These are phyloP conservation scores for Verbena officinalis DNA, from an alignment of 257 asterid genomes.

Conservation along the genomic window DNA sequence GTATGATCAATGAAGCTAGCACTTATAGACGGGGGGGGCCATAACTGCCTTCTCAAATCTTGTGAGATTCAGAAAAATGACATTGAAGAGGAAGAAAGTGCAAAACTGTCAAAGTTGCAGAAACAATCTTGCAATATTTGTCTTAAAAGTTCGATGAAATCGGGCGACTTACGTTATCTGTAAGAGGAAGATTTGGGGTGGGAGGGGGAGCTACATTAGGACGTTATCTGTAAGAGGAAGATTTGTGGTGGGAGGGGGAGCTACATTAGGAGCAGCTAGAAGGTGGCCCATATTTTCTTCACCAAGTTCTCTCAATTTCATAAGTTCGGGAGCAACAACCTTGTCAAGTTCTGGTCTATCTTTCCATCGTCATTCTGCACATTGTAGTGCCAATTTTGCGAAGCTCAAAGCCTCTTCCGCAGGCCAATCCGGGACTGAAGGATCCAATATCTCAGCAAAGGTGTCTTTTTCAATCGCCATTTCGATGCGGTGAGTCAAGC, in stretches of 20 bases:
- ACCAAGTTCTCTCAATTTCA: slow-evolving; percentile 54
- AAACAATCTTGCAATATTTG: too few relatives aligned
- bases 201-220: slow-evolving; percentile 47
- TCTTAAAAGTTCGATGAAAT: too few relatives aligned
- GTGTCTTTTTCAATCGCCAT: slow-evolving; percentile 53
- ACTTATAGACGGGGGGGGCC: too few relatives aligned
- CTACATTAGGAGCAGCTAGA: slow-evolving; percentile 36
- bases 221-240: too few relatives aligned
- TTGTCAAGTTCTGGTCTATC: slow-evolving; percentile 86
- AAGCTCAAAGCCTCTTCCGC: slow-evolving; percentile 49
- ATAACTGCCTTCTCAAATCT: too few relatives aligned
- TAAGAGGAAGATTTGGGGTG: slow-evolving; percentile 35
- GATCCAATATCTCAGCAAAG: slow-evolving; percentile 62
- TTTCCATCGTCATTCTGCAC: slow-evolving; percentile 74
- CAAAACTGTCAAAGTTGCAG: too few relatives aligned
- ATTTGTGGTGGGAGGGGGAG: too few relatives aligned
- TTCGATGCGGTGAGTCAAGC: slow-evolving; percentile 52
- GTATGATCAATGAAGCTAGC: too few relatives aligned
- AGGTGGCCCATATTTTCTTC: slow-evolving; percentile 47
- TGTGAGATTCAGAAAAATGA: too few relatives aligned
- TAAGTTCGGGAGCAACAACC: slow-evolving; percentile 65
- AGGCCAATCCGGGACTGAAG: slow-evolving; percentile 79
- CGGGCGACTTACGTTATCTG: slow-evolving; percentile 39
- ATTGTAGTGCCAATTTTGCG: slow-evolving; percentile 67
- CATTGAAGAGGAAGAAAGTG: too few relatives aligned